Base-by-base conservation (phyloP, 2,329 filamentous ascomycete species). In the Ascocoryne sarcoides region DNA sequence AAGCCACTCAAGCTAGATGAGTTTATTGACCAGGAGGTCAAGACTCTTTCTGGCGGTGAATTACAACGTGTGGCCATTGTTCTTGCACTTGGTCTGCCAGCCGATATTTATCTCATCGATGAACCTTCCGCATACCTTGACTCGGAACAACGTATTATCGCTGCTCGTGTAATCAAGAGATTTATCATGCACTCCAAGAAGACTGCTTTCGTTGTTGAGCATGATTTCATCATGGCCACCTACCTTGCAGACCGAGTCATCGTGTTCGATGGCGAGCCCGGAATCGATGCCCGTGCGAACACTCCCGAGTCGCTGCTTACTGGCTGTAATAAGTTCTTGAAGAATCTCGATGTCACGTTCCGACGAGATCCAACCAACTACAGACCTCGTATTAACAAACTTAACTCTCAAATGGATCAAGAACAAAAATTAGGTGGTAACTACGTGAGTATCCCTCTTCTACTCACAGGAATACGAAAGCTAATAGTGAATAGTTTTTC, bases 141-240 rank as follows among this genome's bases (percentile, higher is more conserved):
- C 65, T 96, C 92, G 36, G 92, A 98, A 69, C 92, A 98, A 69
- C 90, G 92, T 84, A 95, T 98, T 60, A 82, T 98, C 56, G 90
- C 89, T 47, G 84, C 90, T 33, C 84, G 89, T 61, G 93, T 98
- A 62, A 98, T 98, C 71, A 98, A 98, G 75, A 84, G 92, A 53
- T 98, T 94, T 75, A 98, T 98, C 67, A 98, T 98, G 92, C 90
- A 98, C 72, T 82, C 88, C 57, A 96, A 96, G 80, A 96, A 96
- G 79, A 98, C 92, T 0, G 92, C 92, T 37, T 98, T 98, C 64
- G 80, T 98, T 54, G 90, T 98, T 62, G 92, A 98, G 79, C 92
- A 98, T 83, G 92, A 98, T 75, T 96, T 98, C 71, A 95, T 96
- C 70, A 95, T 96, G 89, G 76, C 75, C 33, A 79, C 74, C 14